Evolutionary conservation across 805 yeast species (phyloP).

Genomic region (Zygotorulaspora florentina): DNA sequence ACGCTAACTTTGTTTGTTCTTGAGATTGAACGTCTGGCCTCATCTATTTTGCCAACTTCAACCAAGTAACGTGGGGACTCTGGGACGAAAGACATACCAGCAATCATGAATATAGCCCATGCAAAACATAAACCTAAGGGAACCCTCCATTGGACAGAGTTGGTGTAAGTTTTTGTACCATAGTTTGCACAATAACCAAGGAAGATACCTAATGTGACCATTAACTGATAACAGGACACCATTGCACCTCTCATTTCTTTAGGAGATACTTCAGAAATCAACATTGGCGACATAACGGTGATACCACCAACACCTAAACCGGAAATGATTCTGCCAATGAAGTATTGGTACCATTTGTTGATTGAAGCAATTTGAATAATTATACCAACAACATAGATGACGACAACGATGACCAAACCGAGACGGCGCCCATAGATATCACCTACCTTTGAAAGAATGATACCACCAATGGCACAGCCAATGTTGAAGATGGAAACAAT

Average conservation of each 20-base stretch:
- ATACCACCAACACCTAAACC: slow-evolving; percentile 79
- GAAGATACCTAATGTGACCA: slow-evolving; percentile 72
- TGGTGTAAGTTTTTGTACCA: slow-evolving; percentile 44
- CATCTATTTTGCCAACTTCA: slow-evolving; percentile 52
- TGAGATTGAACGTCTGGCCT: slow-evolving; percentile 57
- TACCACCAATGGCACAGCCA: slow-evolving; percentile 75
- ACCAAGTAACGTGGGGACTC: slow-evolving; percentile 72
- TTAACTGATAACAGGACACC: slow-evolving; percentile 68
- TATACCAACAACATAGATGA: slow-evolving; percentile 63
- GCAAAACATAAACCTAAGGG: slow-evolving; percentile 58
- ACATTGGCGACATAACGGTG: slow-evolving; percentile 70
- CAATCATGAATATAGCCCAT: slow-evolving; percentile 43
- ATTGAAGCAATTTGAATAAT: slow-evolving; percentile 59
- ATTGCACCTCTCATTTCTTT: slow-evolving; percentile 62
- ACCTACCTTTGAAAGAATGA: slow-evolving; percentile 52
- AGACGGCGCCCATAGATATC: slow-evolving; percentile 64
- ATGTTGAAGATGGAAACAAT: slow-evolving; percentile 54
- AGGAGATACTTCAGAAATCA: slow-evolving; percentile 46
- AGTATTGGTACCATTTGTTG: slow-evolving; percentile 63
- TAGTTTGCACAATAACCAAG: slow-evolving; percentile 71
- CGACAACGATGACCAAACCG: slow-evolving; percentile 56
- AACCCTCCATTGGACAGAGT: slow-evolving; percentile 69
- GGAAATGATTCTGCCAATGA: slow-evolving; percentile 63
- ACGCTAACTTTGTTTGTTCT: slow-evolving; percentile 50
- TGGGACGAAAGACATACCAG: slow-evolving; percentile 52